Evolutionary conservation across 2,329 filamentous ascomycete genomes (phyloP), one percentile per base, ranked within the genome.

Genomic region (Claviceps capensis): DNA sequence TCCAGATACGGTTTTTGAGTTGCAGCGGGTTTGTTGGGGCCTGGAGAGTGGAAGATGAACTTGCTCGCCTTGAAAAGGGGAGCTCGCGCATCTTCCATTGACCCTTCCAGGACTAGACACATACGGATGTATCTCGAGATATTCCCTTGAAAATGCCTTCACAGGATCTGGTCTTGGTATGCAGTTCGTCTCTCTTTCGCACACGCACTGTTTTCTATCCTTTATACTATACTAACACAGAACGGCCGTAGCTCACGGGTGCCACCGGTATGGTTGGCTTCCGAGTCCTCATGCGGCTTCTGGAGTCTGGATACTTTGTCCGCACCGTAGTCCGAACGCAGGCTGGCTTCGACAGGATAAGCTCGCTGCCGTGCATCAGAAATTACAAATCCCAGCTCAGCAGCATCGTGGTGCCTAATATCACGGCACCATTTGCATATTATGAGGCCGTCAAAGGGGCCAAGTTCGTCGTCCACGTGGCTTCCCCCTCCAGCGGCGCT

Each of bases 381-480:
- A 36, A 42, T 17, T 40, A 59, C 17, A 41, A 51, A 17, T 53
- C 52, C 6, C 56, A 59, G n/a, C 57, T 64, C 1, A 58, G 57
- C 6, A 62, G 59, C 51, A 54, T 60, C 19, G 53, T 69, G 41
- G 65, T 73, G 3, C 65, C 68, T 2, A 66, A 72, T 47, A 64
- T 72, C 23, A 58, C 62, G 0, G 58, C 57, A 5, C 58, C 61
- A 0, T 63, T 62, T 17, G 70, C 70, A 4, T 73, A 69, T 49
- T 65, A 72, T 34, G 61, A 69, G 26, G 69, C 68, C 14, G 63
- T 70, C 51, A 59, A 66, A 45, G 69, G 63, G 5, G 66, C 69
- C 40, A 62, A 62, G n/a, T 68, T 66, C 56, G 62, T 74, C 48
- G 59, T 69, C 22, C 63, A 65, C 48, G 49, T 42, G n/a, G 49